These are phyloP conservation scores for Rhodotorula sp. DNA, from an alignment of 1,284 basidiomycete genomes.

Conservation along the genomic window DNA sequence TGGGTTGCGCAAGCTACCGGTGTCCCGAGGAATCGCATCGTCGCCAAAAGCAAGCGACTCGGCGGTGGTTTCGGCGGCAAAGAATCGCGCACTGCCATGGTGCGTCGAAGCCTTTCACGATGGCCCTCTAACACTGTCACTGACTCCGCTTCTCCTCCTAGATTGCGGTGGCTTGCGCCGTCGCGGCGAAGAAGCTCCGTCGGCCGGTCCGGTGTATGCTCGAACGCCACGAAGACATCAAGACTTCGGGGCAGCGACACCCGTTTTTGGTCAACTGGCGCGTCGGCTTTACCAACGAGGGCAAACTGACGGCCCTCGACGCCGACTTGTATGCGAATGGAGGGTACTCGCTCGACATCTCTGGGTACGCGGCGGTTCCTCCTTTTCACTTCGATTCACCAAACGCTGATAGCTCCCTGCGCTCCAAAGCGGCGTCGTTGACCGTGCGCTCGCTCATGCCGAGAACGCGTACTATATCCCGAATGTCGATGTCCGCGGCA, in stretches of 20 bases:
- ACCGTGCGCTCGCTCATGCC: slow-evolving; percentile 50
- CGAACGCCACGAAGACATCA: slow-evolving; percentile 50
- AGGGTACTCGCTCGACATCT: slow-evolving; percentile 46
- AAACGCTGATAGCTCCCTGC: slow-evolving; percentile 23
- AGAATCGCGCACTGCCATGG: slow-evolving; percentile 42
- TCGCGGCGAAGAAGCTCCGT: slow-evolving; percentile 47
- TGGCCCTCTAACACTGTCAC: too few relatives aligned
- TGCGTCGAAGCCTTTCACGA: too few relatives aligned
- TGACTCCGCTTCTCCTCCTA: slow-evolving; percentile 9
- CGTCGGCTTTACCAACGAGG: slow-evolving; percentile 47
- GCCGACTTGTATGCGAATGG: slow-evolving; percentile 49
- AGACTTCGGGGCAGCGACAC: slow-evolving; percentile 49
- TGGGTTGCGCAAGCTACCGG: slow-evolving; percentile 48
- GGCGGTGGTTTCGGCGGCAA: slow-evolving; percentile 51
- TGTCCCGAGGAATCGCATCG: slow-evolving; percentile 48
- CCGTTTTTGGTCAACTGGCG: slow-evolving; percentile 49
- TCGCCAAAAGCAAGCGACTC: slow-evolving; percentile 47
- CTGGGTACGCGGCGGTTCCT: background rate
- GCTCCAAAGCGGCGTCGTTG: slow-evolving; percentile 49
- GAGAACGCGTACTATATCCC: slow-evolving; percentile 46
- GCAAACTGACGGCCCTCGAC: slow-evolving; percentile 47
- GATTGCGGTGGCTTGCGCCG: slow-evolving; percentile 42
- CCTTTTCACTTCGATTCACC: too few relatives aligned
- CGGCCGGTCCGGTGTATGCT: slow-evolving; percentile 49
- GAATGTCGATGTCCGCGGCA: slow-evolving; percentile 47